Conservation (phyloP, 176 grass and related monocot species). For the Alopecurus myosuroides region DNA sequence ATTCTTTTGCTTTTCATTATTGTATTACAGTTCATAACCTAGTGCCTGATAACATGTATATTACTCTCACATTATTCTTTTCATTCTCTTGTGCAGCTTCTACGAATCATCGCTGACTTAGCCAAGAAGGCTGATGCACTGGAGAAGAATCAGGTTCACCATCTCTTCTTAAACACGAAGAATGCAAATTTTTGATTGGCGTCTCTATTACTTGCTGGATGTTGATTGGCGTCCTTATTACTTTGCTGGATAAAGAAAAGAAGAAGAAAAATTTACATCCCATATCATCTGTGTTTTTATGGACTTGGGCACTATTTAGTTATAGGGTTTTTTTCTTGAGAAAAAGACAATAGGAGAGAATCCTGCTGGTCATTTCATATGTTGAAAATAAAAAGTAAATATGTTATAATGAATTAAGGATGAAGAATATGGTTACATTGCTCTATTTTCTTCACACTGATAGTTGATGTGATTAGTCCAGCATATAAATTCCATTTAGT, state of each 20-base stretch:
- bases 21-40: neutral
- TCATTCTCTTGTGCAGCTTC: slow-evolving; percentile 47
- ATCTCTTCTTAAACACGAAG: slow-evolving; percentile 17
- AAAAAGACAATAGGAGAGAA: neutral
- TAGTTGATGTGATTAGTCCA: neutral
- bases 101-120: slow-evolving; percentile 47
- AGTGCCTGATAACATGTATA: neutral
- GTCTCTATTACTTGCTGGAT: slow-evolving; percentile 7
- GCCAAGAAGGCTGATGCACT: slow-evolving; percentile 43
- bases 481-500: neutral
- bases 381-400: neutral
- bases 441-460: neutral
- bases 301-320: neutral
- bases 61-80: slow-evolving; percentile 10
- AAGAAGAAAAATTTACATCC: neutral
- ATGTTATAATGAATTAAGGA: neutral
- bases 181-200: neutral
- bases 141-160: slow-evolving; percentile 67
- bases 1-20: slow-evolving; percentile 8
- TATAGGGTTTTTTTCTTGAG: neutral
- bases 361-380: neutral
- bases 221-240: neutral
- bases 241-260: slow-evolving; percentile 23
- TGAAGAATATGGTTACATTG: neutral
- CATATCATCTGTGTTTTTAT: slow-evolving; percentile 1